Evolutionary conservation across 2,329 filamentous ascomycete genomes (phyloP).

Genomic region (Colletotrichum tamarilloi): DNA sequence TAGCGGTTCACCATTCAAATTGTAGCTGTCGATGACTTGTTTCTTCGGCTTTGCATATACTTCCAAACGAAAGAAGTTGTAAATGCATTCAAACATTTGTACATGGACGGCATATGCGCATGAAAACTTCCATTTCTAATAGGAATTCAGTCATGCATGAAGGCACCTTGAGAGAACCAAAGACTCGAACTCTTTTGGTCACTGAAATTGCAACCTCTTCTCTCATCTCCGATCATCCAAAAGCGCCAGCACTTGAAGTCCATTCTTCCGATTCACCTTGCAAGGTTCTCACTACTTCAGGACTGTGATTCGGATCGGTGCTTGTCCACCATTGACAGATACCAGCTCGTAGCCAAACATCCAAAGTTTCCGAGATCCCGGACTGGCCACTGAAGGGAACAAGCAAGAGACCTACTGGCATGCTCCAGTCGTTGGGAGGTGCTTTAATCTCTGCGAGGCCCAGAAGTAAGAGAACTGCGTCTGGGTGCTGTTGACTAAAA

Average conservation of each 20-base stretch:
- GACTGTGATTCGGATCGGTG: background rate
- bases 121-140: no score
- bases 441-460: background rate
- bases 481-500: background rate
- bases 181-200: no score
- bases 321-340: background rate
- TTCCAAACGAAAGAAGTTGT: background rate
- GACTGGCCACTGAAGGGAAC: background rate
- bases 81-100: background rate
- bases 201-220: no score
- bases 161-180: no score
- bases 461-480: background rate
- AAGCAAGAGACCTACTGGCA: background rate
- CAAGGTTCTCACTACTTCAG: background rate
- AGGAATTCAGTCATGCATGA: no score
- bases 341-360: background rate
- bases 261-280: background rate
- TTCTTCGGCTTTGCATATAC: background rate
- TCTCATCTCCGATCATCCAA: background rate
- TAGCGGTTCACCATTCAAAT: background rate
- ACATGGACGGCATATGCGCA: no score
- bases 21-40: background rate
- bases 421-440: background rate
- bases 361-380: background rate
- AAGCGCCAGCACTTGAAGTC: background rate